These are phyloP conservation scores for Pestalotiopsis sp. DNA, from an alignment of 2,329 filamentous ascomycete species.

Conservation along the genomic window DNA sequence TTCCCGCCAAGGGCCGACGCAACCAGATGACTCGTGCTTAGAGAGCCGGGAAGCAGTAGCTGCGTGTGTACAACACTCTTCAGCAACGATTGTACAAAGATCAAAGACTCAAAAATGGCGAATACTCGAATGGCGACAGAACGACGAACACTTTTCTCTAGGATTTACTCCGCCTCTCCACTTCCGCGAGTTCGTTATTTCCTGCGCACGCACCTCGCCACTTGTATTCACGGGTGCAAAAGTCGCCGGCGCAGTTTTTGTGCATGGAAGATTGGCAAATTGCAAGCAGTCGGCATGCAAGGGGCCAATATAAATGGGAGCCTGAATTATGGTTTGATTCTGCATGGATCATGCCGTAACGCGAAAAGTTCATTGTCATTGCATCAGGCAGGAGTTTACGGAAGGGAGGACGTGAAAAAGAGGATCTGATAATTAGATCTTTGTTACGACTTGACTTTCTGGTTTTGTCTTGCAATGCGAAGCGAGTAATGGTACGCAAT, in stretches of 20 bases:
- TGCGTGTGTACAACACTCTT: conserved; percentile 29
- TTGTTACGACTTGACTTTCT: conserved; percentile 12
- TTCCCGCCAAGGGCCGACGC: conserved; percentile 45
- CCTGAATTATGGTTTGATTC: background rate
- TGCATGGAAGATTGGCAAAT: background rate
- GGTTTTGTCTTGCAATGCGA: conserved; percentile 2
- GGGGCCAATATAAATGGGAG: background rate
- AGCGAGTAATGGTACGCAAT: background rate
- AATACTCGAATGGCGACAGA: background rate
- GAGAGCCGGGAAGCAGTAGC: conserved; percentile 8
- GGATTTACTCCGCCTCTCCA: background rate
- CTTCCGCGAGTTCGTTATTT: background rate
- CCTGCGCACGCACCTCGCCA: background rate
- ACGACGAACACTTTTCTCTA: background rate
- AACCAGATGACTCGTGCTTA: conserved; percentile 20
- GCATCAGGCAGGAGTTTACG: conserved; percentile 9
- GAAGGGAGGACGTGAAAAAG: background rate
- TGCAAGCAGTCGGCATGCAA: background rate
- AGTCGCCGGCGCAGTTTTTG: background rate
- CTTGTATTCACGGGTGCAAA: background rate
- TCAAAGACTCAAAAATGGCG: conserved; percentile 4
- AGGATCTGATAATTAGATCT: conserved; percentile 8
- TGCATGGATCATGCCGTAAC: background rate
- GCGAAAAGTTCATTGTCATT: conserved; percentile 5
- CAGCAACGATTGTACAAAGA: conserved; percentile 22